These are phyloP conservation scores for Thermochaetoides thermophila DNA, from an alignment of 495 filamentous ascomycete species.

Conservation along the genomic window DNA sequence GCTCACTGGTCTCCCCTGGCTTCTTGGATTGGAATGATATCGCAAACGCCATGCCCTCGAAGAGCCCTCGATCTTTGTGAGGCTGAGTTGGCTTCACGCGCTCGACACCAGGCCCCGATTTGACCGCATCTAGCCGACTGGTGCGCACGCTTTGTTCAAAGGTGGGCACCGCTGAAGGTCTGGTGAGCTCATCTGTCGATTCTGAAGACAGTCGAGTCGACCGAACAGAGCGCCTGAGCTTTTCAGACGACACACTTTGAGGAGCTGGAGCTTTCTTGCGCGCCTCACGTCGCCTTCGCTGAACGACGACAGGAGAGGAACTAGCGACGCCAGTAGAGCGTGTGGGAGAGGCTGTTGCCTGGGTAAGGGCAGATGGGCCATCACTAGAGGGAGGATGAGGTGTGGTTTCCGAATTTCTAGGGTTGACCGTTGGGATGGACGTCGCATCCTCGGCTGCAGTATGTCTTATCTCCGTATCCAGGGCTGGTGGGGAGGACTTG, in stretches of 20 bases:
- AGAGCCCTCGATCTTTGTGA: constrained; percentile 27
- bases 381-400: constrained; percentile 19
- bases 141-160: constrained; percentile 19
- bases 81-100: constrained; percentile 2
- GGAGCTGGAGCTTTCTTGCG: constrained; percentile 9
- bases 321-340: constrained; percentile 4
- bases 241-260: constrained; percentile 14
- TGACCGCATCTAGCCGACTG: constrained; percentile 8
- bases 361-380: constrained; percentile 12
- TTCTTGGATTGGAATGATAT: constrained; percentile 46
- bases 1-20: constrained; percentile 37
- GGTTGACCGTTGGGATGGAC: constrained; percentile 14
- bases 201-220: constrained; percentile 14
- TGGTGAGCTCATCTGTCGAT: constrained; percentile 27
- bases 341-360: constrained; percentile 1
- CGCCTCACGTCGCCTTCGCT: constrained; percentile 13
- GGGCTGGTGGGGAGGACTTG: constrained; percentile 18
- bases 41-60: constrained; percentile 68
- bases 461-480: constrained; percentile 11
- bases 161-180: constrained; percentile 13
- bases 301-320: constrained; percentile 20
- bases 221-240: constrained; percentile 12
- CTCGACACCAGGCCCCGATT: constrained; percentile 4
- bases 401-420: constrained; percentile 22
- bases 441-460: constrained; percentile 3